phyloP scores from a whole-genome alignment of 495 filamentous ascomycete genomes.

The Penicillium riverlandense region DNA sequence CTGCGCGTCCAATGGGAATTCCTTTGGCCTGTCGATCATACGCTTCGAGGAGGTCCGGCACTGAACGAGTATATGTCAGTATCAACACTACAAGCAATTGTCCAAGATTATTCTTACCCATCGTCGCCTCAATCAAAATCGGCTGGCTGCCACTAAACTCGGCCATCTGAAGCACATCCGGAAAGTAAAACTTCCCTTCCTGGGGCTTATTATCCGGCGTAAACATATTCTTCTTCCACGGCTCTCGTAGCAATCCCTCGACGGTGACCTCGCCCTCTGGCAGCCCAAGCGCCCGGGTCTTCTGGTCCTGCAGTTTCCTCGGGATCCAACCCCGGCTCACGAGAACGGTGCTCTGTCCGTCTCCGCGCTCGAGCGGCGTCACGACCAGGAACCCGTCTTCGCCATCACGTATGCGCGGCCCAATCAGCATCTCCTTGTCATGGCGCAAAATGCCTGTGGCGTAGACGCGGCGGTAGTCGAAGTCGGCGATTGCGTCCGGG shows the following conservation, averaged over 20 bases:
- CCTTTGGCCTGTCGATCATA: conserved; percentile 69
- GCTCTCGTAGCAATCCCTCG: conserved; percentile 77
- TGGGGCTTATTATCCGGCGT: conserved; percentile 85
- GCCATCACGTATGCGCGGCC: conserved; percentile 81
- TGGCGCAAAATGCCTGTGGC: conserved; percentile 72
- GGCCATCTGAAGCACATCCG: conserved; percentile 93
- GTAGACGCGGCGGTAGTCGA: conserved; percentile 83
- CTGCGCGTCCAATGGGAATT: conserved; percentile 84
- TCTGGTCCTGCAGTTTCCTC: conserved; percentile 59
- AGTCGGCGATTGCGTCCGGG: conserved; percentile 69
- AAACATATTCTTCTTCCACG: conserved; percentile 96
- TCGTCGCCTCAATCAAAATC: conserved; percentile 95
- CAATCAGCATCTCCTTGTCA: conserved; percentile 92
- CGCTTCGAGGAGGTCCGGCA: conserved; percentile 65
- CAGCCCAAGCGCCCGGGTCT: conserved; percentile 50
- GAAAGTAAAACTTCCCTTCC: conserved; percentile 83
- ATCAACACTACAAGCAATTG: background rate
- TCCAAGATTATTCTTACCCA: conserved; percentile 49
- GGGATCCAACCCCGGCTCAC: conserved; percentile 88
- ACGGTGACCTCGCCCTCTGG: conserved; percentile 63
- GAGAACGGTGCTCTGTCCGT: conserved; percentile 60
- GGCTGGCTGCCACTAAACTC: conserved; percentile 71
- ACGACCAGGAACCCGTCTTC: conserved; percentile 85
- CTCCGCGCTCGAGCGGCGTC: conserved; percentile 74
- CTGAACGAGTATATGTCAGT: conserved; percentile 27